Evolutionary conservation across 2,329 filamentous ascomycete genomes (phyloP).

Genomic region (Zalaria obscura): DNA sequence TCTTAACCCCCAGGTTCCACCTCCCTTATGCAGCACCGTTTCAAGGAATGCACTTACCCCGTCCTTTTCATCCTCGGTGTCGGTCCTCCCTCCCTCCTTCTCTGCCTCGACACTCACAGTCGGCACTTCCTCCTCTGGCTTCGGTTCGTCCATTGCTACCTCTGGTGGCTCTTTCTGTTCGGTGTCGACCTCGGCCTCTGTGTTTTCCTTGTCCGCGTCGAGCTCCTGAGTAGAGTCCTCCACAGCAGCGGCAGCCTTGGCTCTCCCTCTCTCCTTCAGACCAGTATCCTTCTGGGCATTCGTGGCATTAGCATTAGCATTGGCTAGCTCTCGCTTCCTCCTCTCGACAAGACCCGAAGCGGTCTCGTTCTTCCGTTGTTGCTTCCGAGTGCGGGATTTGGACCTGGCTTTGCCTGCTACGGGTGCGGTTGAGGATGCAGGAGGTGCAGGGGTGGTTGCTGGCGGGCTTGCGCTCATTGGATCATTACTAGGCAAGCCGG

Average conservation of each 20-base stretch:
- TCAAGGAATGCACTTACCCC: conserved; percentile 2
- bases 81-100: not conserved
- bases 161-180: not conserved
- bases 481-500: no score
- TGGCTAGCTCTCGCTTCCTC: not conserved
- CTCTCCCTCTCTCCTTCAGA: no score
- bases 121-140: conserved; percentile 2
- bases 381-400: no score
- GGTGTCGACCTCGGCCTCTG: not conserved
- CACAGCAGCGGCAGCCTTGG: no score
- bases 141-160: not conserved
- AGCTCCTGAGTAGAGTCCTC: no score
- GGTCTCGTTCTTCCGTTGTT: no score
- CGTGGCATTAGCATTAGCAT: not conserved
- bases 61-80: conserved; percentile 3
- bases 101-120: not conserved
- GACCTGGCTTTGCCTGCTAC: no score
- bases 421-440: no score
- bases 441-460: no score
- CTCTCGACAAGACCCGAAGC: not conserved
- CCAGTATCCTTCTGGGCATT: no score
- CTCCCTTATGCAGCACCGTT: no score
- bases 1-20: not conserved
- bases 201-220: not conserved
- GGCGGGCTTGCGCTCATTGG: no score